These are phyloP conservation scores for Leishmania major DNA, from an alignment of 208 protist species.

Conservation along the genomic window DNA sequence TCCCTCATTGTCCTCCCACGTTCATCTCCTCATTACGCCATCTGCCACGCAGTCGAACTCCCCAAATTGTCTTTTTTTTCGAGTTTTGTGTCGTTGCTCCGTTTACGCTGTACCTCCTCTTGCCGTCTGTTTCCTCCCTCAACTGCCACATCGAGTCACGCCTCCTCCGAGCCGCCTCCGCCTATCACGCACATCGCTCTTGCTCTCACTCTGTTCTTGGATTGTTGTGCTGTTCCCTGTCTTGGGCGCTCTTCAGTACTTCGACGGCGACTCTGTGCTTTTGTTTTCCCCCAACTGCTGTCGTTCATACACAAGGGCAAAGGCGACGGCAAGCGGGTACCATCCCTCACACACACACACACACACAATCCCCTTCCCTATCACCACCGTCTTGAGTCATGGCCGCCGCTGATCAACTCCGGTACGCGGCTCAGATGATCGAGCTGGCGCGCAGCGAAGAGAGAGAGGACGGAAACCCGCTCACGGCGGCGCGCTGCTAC, in stretches of 20 bases:
- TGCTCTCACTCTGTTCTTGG: neutral
- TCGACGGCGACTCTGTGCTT: neutral
- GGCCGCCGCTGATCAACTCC: constrained; percentile 26
- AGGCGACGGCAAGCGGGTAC: neutral
- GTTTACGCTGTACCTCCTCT: too few species aligned
- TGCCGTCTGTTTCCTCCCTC: neutral
- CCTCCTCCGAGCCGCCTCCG: neutral
- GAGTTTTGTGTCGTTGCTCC: neutral
- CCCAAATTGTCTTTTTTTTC: neutral
- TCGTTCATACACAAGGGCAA: neutral
- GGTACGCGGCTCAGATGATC: constrained; percentile 52
- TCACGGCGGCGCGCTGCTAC: constrained; percentile 67
- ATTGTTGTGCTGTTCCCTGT: neutral
- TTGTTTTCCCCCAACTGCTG: neutral
- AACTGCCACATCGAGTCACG: too few species aligned
- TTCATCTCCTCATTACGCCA: neutral
- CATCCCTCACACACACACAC: neutral
- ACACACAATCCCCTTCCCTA: neutral
- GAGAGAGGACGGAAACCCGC: constrained; percentile 72
- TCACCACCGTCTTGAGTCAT: neutral
- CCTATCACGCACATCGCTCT: neutral
- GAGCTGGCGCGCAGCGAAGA: constrained; percentile 66
- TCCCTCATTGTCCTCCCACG: neutral
- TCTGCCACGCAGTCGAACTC: neutral
- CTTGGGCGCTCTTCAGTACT: neutral